Conservation (phyloP, 2,329 filamentous ascomycete genomes). For the Apiospora hydei region DNA sequence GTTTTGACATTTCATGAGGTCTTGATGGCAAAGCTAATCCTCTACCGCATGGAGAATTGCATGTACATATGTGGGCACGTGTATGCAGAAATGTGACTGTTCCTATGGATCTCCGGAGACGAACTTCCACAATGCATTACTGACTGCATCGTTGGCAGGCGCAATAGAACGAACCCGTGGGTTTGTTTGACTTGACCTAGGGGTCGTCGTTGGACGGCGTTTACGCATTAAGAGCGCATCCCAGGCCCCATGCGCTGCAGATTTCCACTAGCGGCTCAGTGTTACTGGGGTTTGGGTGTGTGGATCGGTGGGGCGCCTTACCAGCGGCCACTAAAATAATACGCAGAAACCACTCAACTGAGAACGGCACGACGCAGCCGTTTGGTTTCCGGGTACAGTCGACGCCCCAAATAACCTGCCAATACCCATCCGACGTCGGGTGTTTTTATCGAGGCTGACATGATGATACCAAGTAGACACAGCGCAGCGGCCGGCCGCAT, state of each 20-base stretch:
- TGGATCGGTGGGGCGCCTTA: neutral
- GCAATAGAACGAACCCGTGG: neutral
- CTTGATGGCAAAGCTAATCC: neutral
- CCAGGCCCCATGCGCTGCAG: neutral
- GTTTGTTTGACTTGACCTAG: neutral
- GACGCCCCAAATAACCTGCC: neutral
- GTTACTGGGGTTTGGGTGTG: neutral
- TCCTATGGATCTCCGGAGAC: neutral
- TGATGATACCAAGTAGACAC: neutral
- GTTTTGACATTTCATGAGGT: neutral
- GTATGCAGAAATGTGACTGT: neutral
- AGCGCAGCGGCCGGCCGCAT: too few relatives aligned
- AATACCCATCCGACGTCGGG: neutral
- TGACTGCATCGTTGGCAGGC: neutral
- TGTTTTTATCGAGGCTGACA: neutral
- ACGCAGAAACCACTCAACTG: constrained; percentile 13
- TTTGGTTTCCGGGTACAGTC: neutral
- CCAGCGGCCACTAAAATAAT: neutral
- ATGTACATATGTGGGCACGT: neutral
- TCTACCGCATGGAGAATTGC: neutral
- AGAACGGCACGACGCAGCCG: neutral
- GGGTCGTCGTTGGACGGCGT: constrained; percentile 16
- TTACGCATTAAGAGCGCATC: constrained; percentile 25
- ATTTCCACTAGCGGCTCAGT: neutral
- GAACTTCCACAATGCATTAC: neutral